Percentiles rank a stretch among this genome's conserved stretches.
phyloP scores from a whole-genome alignment of 257 asterid species.

The Fraxinus quadrangulata region DNA sequence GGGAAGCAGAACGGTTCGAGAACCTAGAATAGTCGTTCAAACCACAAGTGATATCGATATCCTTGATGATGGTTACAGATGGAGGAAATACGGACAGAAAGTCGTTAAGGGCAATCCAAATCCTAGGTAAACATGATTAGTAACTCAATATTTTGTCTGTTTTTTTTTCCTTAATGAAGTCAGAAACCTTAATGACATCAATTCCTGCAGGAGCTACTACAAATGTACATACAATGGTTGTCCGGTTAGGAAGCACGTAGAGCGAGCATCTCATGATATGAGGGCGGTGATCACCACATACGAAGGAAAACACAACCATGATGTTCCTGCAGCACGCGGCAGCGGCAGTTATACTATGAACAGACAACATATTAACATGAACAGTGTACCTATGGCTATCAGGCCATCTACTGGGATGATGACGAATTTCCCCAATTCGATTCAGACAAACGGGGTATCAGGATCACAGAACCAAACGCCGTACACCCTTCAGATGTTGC shows the following conservation, averaged over 20 bases:
- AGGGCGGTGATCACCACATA: constrained; percentile 87
- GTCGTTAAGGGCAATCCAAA: constrained; percentile 94
- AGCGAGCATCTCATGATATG: constrained; percentile 78
- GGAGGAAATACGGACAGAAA: constrained; percentile 96
- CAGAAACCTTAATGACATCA: background rate
- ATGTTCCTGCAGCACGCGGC: constrained; percentile 90
- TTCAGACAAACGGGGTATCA: constrained; percentile 33
- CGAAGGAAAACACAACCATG: constrained; percentile 95
- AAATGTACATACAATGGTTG: constrained; percentile 82
- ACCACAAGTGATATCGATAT: constrained; percentile 90
- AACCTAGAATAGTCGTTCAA: constrained; percentile 87
- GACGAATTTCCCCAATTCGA: constrained; percentile 38
- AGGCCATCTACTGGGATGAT: constrained; percentile 54
- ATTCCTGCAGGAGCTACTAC: constrained; percentile 82
- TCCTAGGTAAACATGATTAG: constrained; percentile 56
- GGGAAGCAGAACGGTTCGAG: constrained; percentile 74
- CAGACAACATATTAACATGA: constrained; percentile 37
- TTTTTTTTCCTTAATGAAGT: too few relatives aligned
- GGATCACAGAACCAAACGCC: constrained; percentile 63
- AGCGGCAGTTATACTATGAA: constrained; percentile 52
- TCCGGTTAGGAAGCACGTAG: constrained; percentile 87
- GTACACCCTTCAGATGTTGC: constrained; percentile 71
- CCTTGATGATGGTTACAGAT: constrained; percentile 90
- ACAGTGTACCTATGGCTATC: constrained; percentile 35
- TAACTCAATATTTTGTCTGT: too few relatives aligned